These are phyloP conservation scores for Kazachstania psychrophila DNA, from an alignment of 805 yeast species.

Conservation along the genomic window DNA sequence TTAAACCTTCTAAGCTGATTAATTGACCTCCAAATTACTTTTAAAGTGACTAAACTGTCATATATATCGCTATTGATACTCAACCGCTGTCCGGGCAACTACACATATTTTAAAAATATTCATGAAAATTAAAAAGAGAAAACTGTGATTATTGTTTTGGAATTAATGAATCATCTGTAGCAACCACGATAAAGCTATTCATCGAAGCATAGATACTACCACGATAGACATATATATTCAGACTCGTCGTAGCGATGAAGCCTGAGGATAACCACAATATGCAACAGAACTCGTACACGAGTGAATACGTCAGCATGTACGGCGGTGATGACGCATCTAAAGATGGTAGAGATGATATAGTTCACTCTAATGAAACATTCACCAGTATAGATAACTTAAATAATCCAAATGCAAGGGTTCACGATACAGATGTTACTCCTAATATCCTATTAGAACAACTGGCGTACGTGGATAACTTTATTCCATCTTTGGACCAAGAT, in stretches of 20 bases:
- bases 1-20: too few species aligned
- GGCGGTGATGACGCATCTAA: slow-evolving; percentile 11
- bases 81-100: too few species aligned
- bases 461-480: slow-evolving; percentile 70
- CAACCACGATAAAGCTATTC: too few species aligned
- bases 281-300: neutral
- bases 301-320: slow-evolving; percentile 16
- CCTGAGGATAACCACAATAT: neutral
- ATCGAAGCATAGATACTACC: too few species aligned
- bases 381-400: slow-evolving; percentile 1
- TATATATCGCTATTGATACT: too few species aligned
- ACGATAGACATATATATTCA: too few species aligned
- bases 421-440: slow-evolving; percentile 18
- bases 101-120: too few species aligned
- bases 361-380: neutral
- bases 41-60: too few species aligned
- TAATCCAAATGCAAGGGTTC: neutral
- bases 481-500: slow-evolving; percentile 44
- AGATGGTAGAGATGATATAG: neutral
- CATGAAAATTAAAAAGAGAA: too few species aligned
- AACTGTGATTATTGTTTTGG: too few species aligned
- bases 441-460: slow-evolving; percentile 57
- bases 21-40: too few species aligned
- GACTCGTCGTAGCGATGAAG: neutral
- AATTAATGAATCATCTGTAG: too few species aligned